A percentile compares a stretch with the other conserved stretches of the same genome.
These are phyloP conservation scores for Botryosphaeria agaves DNA, from an alignment of 2,329 filamentous ascomycete species.

Conservation along the genomic window DNA sequence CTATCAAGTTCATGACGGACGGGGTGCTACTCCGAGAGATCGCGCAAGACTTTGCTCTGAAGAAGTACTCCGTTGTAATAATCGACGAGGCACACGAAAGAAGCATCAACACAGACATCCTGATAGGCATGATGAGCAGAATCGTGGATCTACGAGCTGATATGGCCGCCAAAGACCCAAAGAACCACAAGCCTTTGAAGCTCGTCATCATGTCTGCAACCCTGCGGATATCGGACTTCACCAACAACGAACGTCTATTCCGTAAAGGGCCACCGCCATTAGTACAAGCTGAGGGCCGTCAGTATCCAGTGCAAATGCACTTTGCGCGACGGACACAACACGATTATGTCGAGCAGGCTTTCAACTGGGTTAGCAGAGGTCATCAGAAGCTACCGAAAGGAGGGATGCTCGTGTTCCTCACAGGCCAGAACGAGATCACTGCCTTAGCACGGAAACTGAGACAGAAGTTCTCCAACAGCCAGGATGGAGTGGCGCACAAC, in stretches of 20 bases:
- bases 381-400: conserved; percentile 82
- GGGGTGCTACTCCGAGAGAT: conserved; percentile 88
- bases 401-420: conserved; percentile 85
- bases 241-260: conserved; percentile 69
- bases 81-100: conserved; percentile 96
- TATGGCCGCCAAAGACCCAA: conserved; percentile 53
- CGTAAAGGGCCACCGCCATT: conserved; percentile 56
- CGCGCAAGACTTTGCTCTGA: conserved; percentile 70
- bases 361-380: conserved; percentile 69
- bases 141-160: conserved; percentile 72
- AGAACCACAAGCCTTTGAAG: conserved; percentile 59
- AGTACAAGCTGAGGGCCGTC: conserved; percentile 76
- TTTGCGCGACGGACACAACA: conserved; percentile 68
- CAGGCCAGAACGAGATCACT: conserved; percentile 80
- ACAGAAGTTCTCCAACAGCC: conserved; percentile 40
- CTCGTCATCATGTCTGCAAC: conserved; percentile 98
- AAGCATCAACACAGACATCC: conserved; percentile 91
- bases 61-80: conserved; percentile 82
- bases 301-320: conserved; percentile 79
- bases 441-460: conserved; percentile 67
- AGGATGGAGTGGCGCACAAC: conserved; percentile 29
- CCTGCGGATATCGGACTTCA: conserved; percentile 76
- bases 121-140: conserved; percentile 93
- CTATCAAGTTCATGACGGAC: conserved; percentile 98
- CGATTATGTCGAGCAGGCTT: conserved; percentile 84